phyloP scores from a whole-genome alignment of 768 basidiomycete species.

The Trametes maxima region DNA sequence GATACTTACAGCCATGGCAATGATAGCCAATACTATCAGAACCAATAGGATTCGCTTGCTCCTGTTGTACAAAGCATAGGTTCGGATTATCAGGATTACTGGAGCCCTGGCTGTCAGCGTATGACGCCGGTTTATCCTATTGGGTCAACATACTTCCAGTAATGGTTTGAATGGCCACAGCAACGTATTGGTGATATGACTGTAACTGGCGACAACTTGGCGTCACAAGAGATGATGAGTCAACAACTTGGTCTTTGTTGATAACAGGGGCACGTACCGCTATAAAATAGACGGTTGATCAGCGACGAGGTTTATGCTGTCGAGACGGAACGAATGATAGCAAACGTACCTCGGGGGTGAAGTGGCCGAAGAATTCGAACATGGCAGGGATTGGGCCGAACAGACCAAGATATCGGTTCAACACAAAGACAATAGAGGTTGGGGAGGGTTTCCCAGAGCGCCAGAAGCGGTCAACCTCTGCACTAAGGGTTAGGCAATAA shows the following conservation, averaged over 20 bases:
- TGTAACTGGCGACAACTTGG: not conserved
- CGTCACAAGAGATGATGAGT: no score
- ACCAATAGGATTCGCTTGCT: slow-evolving; percentile 13
- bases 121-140: no score
- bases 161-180: not conserved
- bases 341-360: not conserved
- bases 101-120: not conserved
- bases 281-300: not conserved
- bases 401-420: slow-evolving; percentile 28
- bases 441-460: slow-evolving; percentile 15
- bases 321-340: not conserved
- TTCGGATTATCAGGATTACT: slow-evolving; percentile 24
- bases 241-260: no score
- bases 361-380: slow-evolving; percentile 14
- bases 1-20: no score
- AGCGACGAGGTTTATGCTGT: not conserved
- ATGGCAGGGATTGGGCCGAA: slow-evolving; percentile 26
- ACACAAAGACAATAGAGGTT: slow-evolving; percentile 25
- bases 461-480: slow-evolving; percentile 53
- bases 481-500: slow-evolving; percentile 45
- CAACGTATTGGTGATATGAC: not conserved
- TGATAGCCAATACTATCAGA: not conserved
- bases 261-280: no score
- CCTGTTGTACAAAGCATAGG: slow-evolving; percentile 25
- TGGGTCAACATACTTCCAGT: no score